These are phyloP conservation scores for Salvia miltiorrhiza DNA, from an alignment of 257 asterid genomes.

Conservation along the genomic window DNA sequence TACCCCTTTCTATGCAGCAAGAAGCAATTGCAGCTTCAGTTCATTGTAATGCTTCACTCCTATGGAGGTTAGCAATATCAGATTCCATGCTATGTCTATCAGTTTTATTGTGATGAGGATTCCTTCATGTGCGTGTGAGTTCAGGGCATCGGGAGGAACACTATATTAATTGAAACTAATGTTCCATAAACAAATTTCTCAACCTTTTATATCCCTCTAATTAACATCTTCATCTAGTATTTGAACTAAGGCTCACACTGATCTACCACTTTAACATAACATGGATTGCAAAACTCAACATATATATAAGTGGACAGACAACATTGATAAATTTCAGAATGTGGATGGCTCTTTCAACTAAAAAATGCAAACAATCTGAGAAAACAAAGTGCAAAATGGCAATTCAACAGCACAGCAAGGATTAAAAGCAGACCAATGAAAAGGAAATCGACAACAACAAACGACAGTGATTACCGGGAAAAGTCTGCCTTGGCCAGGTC, in stretches of 20 bases:
- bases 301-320: not conserved
- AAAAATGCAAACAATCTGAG: not conserved
- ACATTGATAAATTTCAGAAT: not conserved
- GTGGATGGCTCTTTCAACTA: not conserved
- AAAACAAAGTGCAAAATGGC: not conserved
- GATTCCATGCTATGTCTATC: not conserved
- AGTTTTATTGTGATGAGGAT: too few relatives aligned
- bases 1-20: not conserved
- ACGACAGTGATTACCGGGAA: slow-evolving; percentile 41
- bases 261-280: not conserved
- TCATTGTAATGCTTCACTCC: not conserved
- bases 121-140: not conserved
- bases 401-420: not conserved
- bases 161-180: too few relatives aligned
- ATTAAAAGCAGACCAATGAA: not conserved
- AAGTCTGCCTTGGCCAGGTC: slow-evolving; percentile 68
- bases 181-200: not conserved
- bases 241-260: not conserved
- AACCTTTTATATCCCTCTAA: not conserved
- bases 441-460: not conserved
- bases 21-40: slow-evolving; percentile 1
- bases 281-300: not conserved
- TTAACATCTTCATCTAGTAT: not conserved
- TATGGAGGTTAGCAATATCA: not conserved
- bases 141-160: not conserved